Conservation (phyloP, 768 basidiomycete species). For the Podaxis sp. region DNA sequence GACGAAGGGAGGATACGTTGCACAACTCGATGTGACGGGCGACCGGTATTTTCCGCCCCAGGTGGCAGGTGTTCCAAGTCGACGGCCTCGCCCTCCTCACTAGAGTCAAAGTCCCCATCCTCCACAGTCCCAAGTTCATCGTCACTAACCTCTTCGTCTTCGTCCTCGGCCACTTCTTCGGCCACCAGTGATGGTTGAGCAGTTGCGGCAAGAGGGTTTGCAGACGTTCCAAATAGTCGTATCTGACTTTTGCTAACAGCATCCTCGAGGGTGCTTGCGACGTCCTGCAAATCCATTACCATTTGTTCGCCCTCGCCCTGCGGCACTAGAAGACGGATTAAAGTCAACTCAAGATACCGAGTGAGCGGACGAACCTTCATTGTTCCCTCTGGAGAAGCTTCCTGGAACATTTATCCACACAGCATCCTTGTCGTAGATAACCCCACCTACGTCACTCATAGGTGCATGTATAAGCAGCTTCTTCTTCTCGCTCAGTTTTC, state of each 20-base stretch:
- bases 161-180: constrained; percentile 25
- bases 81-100: constrained; percentile 24
- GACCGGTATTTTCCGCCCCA: constrained; percentile 46
- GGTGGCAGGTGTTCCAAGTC: constrained; percentile 15
- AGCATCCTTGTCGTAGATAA: constrained; percentile 97
- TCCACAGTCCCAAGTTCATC: constrained; percentile 32
- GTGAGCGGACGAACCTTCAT: constrained; percentile 45
- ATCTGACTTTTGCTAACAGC: constrained; percentile 80
- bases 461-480: constrained; percentile 92
- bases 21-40: constrained; percentile 44
- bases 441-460: constrained; percentile 97
- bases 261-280: constrained; percentile 77
- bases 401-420: constrained; percentile 98
- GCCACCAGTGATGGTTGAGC: constrained; percentile 23
- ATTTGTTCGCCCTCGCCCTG: constrained; percentile 96
- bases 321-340: constrained; percentile 40
- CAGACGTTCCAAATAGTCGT: constrained; percentile 79
- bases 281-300: constrained; percentile 97
- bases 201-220: constrained; percentile 59
- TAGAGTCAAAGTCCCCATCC: constrained; percentile 26
- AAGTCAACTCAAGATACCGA: neutral
- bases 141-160: constrained; percentile 19
- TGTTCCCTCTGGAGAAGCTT: constrained; percentile 80
- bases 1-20: constrained; percentile 38
- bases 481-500: constrained; percentile 94